These are phyloP conservation scores for Pichia sp. DNA, from an alignment of 1,139 yeast genomes.

Conservation along the genomic window DNA sequence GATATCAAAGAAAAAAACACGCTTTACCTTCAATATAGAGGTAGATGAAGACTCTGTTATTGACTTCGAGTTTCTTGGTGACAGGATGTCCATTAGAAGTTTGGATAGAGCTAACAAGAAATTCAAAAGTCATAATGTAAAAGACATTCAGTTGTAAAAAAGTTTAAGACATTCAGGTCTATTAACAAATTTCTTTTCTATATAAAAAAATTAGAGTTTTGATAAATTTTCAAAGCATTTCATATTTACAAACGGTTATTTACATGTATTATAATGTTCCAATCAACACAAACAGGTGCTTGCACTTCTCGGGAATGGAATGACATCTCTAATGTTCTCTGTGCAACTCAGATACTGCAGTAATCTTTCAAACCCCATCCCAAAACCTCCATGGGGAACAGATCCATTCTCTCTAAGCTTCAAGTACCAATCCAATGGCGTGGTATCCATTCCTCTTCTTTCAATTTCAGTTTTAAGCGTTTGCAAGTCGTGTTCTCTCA, in stretches of 20 bases:
- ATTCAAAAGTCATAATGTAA: constrained; percentile 63
- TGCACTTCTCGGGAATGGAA: constrained; percentile 72
- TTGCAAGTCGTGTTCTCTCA: constrained; percentile 70
- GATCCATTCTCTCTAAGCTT: constrained; percentile 71
- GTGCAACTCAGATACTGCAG: constrained; percentile 64
- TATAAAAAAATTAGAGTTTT: background rate
- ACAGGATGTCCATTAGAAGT: constrained; percentile 70
- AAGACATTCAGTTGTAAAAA: constrained; percentile 20
- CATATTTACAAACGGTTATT: constrained; percentile 5
- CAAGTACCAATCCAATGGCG: constrained; percentile 75
- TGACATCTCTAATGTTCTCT: constrained; percentile 79
- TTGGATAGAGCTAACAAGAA: constrained; percentile 82
- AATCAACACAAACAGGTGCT: constrained; percentile 46
- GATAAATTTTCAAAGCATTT: background rate
- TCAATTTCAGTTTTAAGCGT: constrained; percentile 47
- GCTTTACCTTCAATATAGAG: constrained; percentile 23
- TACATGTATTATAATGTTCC: background rate
- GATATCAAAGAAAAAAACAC: constrained; percentile 29
- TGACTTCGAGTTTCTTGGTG: constrained; percentile 71
- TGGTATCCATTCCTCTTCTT: constrained; percentile 48
- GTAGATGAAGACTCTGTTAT: constrained; percentile 34
- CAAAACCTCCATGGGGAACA: constrained; percentile 96
- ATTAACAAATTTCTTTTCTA: background rate
- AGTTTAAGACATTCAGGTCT: background rate
- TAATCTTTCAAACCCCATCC: constrained; percentile 88